Evolutionary conservation across 2,329 filamentous ascomycete genomes (phyloP), one percentile per base, ranked within the genome.

Genomic region (Lasiodiplodia gonubiensis): DNA sequence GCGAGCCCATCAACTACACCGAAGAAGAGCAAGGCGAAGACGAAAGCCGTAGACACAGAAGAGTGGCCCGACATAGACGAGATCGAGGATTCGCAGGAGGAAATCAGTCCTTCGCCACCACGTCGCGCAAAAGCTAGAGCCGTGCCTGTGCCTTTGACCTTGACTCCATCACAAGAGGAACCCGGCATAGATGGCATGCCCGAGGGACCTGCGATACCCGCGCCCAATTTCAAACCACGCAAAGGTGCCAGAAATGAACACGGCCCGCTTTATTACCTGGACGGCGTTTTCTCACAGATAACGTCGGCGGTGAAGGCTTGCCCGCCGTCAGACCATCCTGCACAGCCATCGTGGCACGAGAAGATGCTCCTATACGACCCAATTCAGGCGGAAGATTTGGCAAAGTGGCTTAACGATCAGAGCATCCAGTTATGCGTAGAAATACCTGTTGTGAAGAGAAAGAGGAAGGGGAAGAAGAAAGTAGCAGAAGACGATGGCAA

Each of bases 361-460:
- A 96, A 93, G 80, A 97, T 99, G 55, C 83, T 98, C 6, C 87
- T 98, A 76, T 98, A 96, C 76, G 94, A 98, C 73, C 93, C 94
- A 0, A 90, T 99, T 52, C 85, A 95, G 1, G 79, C 97, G 0
- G 94, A 98, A 78, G 93, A 97, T 71, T 82, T 99, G 16, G 86
- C 94, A 0, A 80, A 82, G 0, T 98, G 93, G 91, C 80, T 98
- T 18, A 97, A 97, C 51, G 70, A 57, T 3, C 70, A 76, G 61
- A 75, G 70, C 7, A 18, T 72, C 18, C 33, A 66, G 71, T 79
- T 94, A 53, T 84, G 84, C 14, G 81, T 83, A 3, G 85, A 88
- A 0, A 88, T 88, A 0, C 65, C 70, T 33, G 69, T 71, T 53
- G 42, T 18, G 46, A 59, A 53, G 35, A 18, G 2, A 10, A 57